Base-by-base conservation (phyloP, 2,329 filamentous ascomycete species). In the Xylaria digitata region DNA sequence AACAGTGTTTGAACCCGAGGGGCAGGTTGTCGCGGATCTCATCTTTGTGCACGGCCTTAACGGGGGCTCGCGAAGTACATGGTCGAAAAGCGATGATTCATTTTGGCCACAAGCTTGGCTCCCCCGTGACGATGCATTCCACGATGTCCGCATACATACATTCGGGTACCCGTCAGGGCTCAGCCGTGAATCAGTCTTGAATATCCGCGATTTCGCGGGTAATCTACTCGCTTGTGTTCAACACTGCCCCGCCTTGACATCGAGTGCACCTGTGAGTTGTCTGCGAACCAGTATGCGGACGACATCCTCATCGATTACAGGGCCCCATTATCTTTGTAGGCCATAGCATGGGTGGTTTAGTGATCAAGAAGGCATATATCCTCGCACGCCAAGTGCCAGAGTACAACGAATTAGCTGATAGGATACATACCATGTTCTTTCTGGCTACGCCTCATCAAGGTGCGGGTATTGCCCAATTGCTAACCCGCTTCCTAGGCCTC, bases 31-130 rank as follows among this genome's bases (percentile, higher is more conserved):
- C 0, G 73, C 70, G 0, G 77, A 80, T 50, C 42, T 79, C 1
- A 71, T 81, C n/a, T 81, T 82, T 58, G 78, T 81, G 5, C 80
- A 81, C 70, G 78, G 79, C 1, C 72, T 82, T 5, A 77, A 79
- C 13, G 80, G 80, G 0, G 77, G 76, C 0, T 78, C 76, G 0
- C 59, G 68, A 15, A 78, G 75, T 43, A 81, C 80, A 1, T 81
- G 79, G 80, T 76, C 70, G 23, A 72, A 70, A 0, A 58, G 72
- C 6, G 9, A 62, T 0, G 55, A 67, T 1, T 42, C 63, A 7
- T 80, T 77, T 58, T 80, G 79, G 80, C 80, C 78, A 2, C 48
- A 70, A 46, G 66, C 73, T 43, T 80, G 78, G 79, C 73, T 81
- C 1, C 71, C 76, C 0, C 6, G 58, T 15, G 78, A 80, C 13